phyloP scores from a whole-genome alignment of 495 filamentous ascomycete species.

The Aspergillus baeticus region DNA sequence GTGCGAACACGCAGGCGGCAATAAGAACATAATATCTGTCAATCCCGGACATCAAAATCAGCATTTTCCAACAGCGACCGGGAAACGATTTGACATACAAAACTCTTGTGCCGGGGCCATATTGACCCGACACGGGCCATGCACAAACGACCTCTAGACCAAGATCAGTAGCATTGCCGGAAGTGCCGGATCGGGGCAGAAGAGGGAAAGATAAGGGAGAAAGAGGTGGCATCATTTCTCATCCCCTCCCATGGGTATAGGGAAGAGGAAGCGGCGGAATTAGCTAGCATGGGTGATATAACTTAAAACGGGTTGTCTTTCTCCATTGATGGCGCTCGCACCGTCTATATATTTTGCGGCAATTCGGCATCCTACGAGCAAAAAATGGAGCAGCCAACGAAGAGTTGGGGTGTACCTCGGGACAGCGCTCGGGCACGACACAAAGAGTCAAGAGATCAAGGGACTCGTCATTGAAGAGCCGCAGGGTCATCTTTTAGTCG shows the following conservation, averaged over 20 bases:
- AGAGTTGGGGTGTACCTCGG: neutral
- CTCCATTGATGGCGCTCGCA: neutral
- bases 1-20: neutral
- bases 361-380: neutral
- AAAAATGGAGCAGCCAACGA: constrained; percentile 1
- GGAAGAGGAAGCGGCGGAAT: neutral
- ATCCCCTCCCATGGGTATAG: neutral
- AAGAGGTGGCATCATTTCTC: constrained; percentile 2
- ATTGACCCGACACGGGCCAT: constrained; percentile 2
- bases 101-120: neutral
- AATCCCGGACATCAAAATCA: neutral
- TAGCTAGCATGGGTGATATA: neutral
- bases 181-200: neutral
- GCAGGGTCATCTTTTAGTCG: neutral
- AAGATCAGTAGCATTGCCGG: neutral
- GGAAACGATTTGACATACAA: neutral
- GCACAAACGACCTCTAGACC: constrained; percentile 1
- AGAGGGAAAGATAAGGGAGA: neutral
- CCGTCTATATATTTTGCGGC: neutral
- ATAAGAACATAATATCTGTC: constrained; percentile 6
- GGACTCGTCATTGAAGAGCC: constrained; percentile 2
- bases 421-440: neutral
- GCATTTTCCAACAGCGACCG: neutral
- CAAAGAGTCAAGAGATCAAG: neutral
- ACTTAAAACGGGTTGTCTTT: neutral